Base-by-base conservation (phyloP, 192 early-diverging fungal species). In the Podochytrium sp. region DNA sequence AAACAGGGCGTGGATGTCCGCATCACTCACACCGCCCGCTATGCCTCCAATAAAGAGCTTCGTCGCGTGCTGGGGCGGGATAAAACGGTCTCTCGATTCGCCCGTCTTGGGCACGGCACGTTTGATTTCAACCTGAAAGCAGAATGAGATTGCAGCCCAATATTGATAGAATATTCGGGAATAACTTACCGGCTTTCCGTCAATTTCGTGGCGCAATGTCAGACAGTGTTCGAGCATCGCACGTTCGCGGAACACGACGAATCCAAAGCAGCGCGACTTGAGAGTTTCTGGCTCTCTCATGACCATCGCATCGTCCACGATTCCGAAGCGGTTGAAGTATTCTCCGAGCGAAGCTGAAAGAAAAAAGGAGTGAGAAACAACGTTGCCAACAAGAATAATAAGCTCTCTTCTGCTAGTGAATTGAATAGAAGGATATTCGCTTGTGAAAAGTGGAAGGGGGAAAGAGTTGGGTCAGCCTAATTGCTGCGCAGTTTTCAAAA, bases 41-140 rank as follows among this genome's bases (percentile, higher is more conserved):
- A 73, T n/a, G 12, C 71, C 71, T 41, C 71, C 71, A 29, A 73
- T 49, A 41, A 73, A 73, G 3, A 73, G 25, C 71, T 73, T 73
- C 14, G 38, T 10, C 3, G 23, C 37, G 16, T 4, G 25, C 34
- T 23, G 10, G 20, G 34, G 14, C 20, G 43, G 43, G 10, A 20
- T 29, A 10, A 10, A 18, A 61, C 7, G 10, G 29, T 38, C 58
- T 29, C 58, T 34, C 4, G 4, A 34, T 29, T 27, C 30, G 33
- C 14, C 12, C 4, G 30, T 7, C 37, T 61, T 61, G 10, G 58
- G 58, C 29, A 61, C 23, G 37, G 58, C 58, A 10, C 58, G 58
- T 34, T 61, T 38, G 14, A 61, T 34, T 18, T 61, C 58, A 61
- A 61, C 23, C 58, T 61, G 25, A 38, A 25, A 34, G 3, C 18